These are phyloP conservation scores for Skeletonema menzelii DNA, from an alignment of 108 stramenopile genomes.

Conservation along the genomic window DNA sequence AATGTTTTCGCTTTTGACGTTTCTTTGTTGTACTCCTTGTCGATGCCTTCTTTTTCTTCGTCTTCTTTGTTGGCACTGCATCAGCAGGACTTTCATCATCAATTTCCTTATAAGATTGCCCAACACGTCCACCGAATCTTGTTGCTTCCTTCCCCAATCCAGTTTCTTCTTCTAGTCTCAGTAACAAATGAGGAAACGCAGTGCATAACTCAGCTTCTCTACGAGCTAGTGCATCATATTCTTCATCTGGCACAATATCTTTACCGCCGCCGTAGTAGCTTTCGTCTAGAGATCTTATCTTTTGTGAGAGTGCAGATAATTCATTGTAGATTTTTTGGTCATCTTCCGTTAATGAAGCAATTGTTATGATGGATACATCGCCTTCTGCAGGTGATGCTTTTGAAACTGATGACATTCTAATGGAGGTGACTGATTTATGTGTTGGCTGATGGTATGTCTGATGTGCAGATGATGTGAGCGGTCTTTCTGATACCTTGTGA, in stretches of 20 bases:
- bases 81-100: background rate
- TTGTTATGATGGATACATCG: background rate
- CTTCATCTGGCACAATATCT: constrained; percentile 57
- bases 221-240: constrained; percentile 83
- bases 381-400: background rate
- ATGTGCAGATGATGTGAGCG: background rate
- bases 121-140: constrained; percentile 76
- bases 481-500: too few species aligned
- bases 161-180: constrained; percentile 53
- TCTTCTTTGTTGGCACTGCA: constrained; percentile 1
- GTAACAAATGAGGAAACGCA: constrained; percentile 58
- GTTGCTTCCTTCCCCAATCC: constrained; percentile 67
- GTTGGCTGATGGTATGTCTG: background rate
- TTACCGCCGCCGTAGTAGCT: constrained; percentile 40
- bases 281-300: constrained; percentile 58
- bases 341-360: background rate
- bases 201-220: constrained; percentile 66
- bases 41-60: background rate
- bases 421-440: background rate
- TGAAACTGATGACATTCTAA: background rate
- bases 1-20: constrained; percentile 42
- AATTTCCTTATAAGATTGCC: constrained; percentile 23
- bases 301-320: constrained; percentile 45
- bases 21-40: constrained; percentile 4
- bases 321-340: constrained; percentile 55